Base-by-base conservation (phyloP, 805 yeast species). In the Lachancea thermotolerans region DNA sequence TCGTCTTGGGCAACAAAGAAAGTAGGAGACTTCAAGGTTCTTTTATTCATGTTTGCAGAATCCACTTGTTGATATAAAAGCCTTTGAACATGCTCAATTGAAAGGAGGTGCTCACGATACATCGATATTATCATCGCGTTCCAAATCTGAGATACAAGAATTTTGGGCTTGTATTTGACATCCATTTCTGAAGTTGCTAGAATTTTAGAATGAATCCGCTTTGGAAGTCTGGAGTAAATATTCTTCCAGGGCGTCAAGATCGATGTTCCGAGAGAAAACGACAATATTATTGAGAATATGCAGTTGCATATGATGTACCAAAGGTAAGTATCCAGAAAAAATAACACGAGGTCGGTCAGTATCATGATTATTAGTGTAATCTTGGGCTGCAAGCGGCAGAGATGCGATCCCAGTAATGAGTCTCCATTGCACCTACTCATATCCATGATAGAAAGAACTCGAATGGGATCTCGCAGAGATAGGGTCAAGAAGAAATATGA, bases 181-280 rank as follows among this genome's bases (percentile, higher is more conserved):
- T 71, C 73, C 68, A 71, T 68, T 40, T 70, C 74, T 2, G 74
- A 58, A 10, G 78, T 70, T 2, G 75, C 73, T 10, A 87, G 64
- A 2, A 88, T 69, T 54, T 87, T 86, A 10, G 91, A 77, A 52
- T 74, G 75, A 2, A 87, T 83, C 52, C 95, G 71, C 54, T 81
- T 80, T 1, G 95, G 95, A 27, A 88, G 65, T 41, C 89, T 69
- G 4, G 87, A 75, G 58, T 82, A 86, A 28, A 83, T 77, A 55
- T 85, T 85, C 59, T 85, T 77, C 95, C 95, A 86, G 0, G 95
- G 95, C 1, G 93, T 84, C 83, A 91, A 82, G 10, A 86, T 79
- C 0, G 95, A 85, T 4, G 85, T 81, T 1, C 95, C 95, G 49
- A 81, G 71, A 35, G 82, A 78, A 51, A 82, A 73, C 0, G 93